Conservation (phyloP, 306 rosid genomes). For the Cicer chorassanicum region DNA sequence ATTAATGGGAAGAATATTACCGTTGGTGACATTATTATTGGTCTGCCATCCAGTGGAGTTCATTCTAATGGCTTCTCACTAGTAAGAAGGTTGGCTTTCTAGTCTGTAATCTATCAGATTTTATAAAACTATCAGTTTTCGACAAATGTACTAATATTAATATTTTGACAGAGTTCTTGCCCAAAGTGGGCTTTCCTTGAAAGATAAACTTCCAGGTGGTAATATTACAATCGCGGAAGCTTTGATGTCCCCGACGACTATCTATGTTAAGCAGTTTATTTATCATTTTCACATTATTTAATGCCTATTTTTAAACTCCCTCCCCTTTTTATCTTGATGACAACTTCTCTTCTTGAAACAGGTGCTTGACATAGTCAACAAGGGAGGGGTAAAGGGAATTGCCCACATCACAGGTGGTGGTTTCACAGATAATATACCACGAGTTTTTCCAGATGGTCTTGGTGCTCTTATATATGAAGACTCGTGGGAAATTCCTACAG, state of each 20-base stretch:
- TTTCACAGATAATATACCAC: slow-evolving; percentile 89
- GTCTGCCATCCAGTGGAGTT: slow-evolving; percentile 91
- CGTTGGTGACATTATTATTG: slow-evolving; percentile 81
- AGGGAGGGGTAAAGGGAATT: slow-evolving; percentile 88
- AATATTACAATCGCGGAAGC: slow-evolving; percentile 74
- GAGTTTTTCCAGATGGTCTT: slow-evolving; percentile 83
- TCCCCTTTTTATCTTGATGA: neutral
- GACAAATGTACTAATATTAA: slow-evolving; percentile 7
- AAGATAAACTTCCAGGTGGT: slow-evolving; percentile 73
- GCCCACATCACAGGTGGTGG: slow-evolving; percentile 97
- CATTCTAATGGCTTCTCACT: slow-evolving; percentile 96
- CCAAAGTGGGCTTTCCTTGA: slow-evolving; percentile 70
- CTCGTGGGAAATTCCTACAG: slow-evolving; percentile 77
- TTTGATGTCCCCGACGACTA: slow-evolving; percentile 85
- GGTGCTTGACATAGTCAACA: slow-evolving; percentile 77
- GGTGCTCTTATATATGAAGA: slow-evolving; percentile 68
- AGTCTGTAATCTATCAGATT: slow-evolving; percentile 8
- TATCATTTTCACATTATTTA: neutral
- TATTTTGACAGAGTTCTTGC: slow-evolving; percentile 65
- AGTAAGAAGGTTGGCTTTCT: slow-evolving; percentile 70
- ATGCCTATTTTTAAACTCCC: neutral
- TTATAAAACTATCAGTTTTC: slow-evolving; percentile 17
- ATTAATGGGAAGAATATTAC: slow-evolving; percentile 74
- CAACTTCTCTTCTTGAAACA: slow-evolving; percentile 42
- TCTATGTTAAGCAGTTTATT: slow-evolving; percentile 88